Base-by-base conservation (phyloP, 1,139 yeast genomes). In the Yamadazyma spencermartinsiae region DNA sequence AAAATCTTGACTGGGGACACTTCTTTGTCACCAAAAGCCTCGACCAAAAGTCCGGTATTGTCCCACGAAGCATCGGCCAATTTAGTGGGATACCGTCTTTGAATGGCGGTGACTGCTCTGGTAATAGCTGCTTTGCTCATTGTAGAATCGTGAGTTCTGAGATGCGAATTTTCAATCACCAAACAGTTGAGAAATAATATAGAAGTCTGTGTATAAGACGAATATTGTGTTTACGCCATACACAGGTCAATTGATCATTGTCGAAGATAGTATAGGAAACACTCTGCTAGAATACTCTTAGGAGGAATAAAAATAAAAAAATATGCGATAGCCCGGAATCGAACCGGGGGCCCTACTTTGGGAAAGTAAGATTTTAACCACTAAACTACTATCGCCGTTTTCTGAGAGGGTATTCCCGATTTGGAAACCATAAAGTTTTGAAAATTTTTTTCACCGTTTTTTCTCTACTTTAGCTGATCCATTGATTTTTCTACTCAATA, bases 41-140 rank as follows among this genome's bases (percentile, higher is more conserved):
- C 96, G 7, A 92, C 83, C 31, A 92, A 63, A 39, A 90, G 68
- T 0, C 98, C 98, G 0, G 96, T 88, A 56, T 90, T 90, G 58
- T 92, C 98, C 98, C 98, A 92, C 1, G 90, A 61, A 31, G 73
- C 72, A 52, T 90, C 98, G 0, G 98, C 98, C 43, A 85, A 71
- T 38, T 74, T 75, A 30, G 72, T 62, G 5, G 96, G 96, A 54
- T 83, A 88, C 25, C 80, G 66, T 46, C 76, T 79, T 56, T 88
- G 87, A 42, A 90, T 72, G 3, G 76, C 74, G 28, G 62, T 59
- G 15, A 82, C 72, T 6, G 77, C 76, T 31, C 68, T 54, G 35
- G 67, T 65, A 11, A 79, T 61, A 19, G 76, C 69, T 43, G 58
- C 54, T 43, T 56, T 63, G 4, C 74, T 65, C 70, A 64, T 62